Conservation (phyloP, 768 basidiomycete species). For the Goffeauzyma gilvescens region DNA sequence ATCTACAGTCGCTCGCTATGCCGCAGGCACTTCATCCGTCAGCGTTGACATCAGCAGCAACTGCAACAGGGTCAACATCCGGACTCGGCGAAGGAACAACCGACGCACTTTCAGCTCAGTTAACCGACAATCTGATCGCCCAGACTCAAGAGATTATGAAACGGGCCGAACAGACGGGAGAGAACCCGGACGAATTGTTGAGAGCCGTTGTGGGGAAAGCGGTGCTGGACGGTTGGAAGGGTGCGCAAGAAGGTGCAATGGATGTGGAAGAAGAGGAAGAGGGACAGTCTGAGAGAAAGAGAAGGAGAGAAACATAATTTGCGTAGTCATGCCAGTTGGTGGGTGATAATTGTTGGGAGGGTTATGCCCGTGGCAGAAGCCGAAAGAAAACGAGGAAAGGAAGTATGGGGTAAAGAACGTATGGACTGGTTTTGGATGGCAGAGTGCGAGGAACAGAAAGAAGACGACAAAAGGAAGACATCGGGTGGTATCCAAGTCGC, state of each 20-base stretch:
- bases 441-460: no score
- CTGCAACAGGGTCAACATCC: slow-evolving; percentile 32
- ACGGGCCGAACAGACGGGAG: slow-evolving; percentile 41
- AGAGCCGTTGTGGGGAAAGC: slow-evolving; percentile 44
- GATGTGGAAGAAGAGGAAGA: neutral
- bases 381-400: no score
- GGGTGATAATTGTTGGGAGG: no score
- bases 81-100: no score
- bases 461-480: no score
- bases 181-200: slow-evolving; percentile 48
- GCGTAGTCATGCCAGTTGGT: no score
- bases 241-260: slow-evolving; percentile 1
- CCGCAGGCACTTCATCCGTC: slow-evolving; percentile 4
- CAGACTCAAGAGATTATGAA: slow-evolving; percentile 52
- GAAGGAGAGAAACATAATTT: no score
- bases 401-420: no score
- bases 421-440: no score
- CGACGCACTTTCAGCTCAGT: slow-evolving; percentile 47
- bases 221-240: slow-evolving; percentile 42
- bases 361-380: no score
- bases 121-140: slow-evolving; percentile 49
- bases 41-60: neutral
- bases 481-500: no score
- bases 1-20: slow-evolving; percentile 12
- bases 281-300: neutral